Evolutionary conservation across 331 rosid species (phyloP), one percentile per base, ranked within the genome.

Genomic region (Spiraea crenata): DNA sequence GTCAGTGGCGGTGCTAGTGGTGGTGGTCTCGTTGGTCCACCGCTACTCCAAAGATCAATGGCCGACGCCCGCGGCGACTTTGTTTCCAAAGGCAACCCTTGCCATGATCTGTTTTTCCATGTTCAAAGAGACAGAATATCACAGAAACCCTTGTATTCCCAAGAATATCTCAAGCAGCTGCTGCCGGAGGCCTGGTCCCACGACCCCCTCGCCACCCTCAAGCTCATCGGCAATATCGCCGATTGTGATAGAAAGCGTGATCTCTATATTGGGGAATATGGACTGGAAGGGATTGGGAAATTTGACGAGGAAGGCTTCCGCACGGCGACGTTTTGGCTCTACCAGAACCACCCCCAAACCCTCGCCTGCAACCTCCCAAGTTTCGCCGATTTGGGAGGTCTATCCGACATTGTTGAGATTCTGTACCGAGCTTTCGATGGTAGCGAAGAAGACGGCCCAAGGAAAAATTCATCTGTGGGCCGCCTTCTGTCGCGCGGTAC

Each of bases 71-170:
- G 31, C 31, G 31, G 31, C 31, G 31, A 25, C 31, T 25, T 25
- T 25, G 31, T 2, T 25, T 25, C 31, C 31, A 25, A 25, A 25
- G 88, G 86, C 0, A 82, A 84, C 50, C 87, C 95, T 1, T 88
- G 86, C 58, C 86, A 86, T 0, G 96, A 90, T 10, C 79, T 88
- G 74, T 88, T 86, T 80, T 88, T 88, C 82, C 92, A 84, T 25
- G 60, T 31, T 14, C 20, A 9, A 0, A 6, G 6, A 9, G 60
- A 9, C 60, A 19, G 31, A 25, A 25, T 25, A 25, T 25, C 31
- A 25, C 31, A 25, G 1, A 25, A 25, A 25, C 31, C 60, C 7
- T 38, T 37, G 7, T 5, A n/a, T 15, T 14, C 14, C 80, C 0
- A 38, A 3, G 35, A 76, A 0, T 47, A 70, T 5, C 17, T 88